phyloP scores from a whole-genome alignment of 2,329 filamentous ascomycete species.

The Pseudogymnoascus sp. region DNA sequence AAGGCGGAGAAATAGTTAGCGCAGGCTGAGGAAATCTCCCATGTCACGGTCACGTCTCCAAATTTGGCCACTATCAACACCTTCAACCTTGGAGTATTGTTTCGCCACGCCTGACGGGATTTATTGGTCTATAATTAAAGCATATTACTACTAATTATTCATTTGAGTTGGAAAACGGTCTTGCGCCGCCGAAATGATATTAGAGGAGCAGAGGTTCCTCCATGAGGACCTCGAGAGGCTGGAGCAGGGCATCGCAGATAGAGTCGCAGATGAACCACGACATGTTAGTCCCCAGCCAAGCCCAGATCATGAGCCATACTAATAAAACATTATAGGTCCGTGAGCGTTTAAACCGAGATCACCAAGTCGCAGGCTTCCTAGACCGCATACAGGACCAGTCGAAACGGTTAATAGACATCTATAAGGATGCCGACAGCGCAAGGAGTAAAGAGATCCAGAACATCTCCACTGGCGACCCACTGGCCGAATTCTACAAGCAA shows the following conservation, averaged over 20 bases:
- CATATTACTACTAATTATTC: not conserved
- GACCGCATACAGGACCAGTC: slow-evolving; percentile 84
- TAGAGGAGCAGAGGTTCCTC: slow-evolving; percentile 89
- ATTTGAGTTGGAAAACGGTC: not conserved
- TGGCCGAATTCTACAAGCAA: slow-evolving; percentile 87
- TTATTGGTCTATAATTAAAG: not conserved
- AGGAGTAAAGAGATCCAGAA: slow-evolving; percentile 74
- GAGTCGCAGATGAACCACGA: slow-evolving; percentile 79
- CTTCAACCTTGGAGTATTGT: not conserved
- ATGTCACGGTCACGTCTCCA: not conserved
- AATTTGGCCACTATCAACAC: slow-evolving; percentile 7
- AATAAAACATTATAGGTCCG: slow-evolving; percentile 55
- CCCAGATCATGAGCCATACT: not conserved
- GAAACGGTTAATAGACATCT: slow-evolving; percentile 69
- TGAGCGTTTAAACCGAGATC: slow-evolving; percentile 81
- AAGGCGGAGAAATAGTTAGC: slow-evolving; percentile 12
- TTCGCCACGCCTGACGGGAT: not conserved
- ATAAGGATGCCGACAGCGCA: slow-evolving; percentile 67
- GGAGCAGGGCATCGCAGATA: slow-evolving; percentile 87
- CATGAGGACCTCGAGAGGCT: slow-evolving; percentile 95
- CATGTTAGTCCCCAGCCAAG: slow-evolving; percentile 51
- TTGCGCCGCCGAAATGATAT: slow-evolving; percentile 50
- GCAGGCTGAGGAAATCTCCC: slow-evolving; percentile 6
- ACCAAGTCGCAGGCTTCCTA: slow-evolving; percentile 82
- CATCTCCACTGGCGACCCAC: slow-evolving; percentile 76